Base-by-base conservation (phyloP, 2,329 filamentous ascomycete genomes). In the Mycogone perniciosa region DNA sequence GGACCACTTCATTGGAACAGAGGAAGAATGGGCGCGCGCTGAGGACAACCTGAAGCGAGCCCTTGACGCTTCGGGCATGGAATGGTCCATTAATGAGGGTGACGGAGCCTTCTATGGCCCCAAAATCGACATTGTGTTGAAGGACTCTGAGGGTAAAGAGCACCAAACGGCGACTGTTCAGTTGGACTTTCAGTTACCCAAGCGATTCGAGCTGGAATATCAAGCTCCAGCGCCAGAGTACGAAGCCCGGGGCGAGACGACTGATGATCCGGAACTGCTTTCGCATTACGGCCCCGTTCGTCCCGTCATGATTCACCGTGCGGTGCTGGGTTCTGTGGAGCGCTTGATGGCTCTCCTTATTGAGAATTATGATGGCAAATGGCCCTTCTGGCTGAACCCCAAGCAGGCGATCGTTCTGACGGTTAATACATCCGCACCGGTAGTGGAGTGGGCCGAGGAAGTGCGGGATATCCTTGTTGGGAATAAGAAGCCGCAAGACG, bases 81-180 rank as follows among this genome's bases (percentile, higher is more conserved):
- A 78, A 34, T 95, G 88, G 87, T 79, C 77, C 2, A 59, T 92
- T 51, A 92, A 90, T 56, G 79, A 85, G 60, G 89, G 88, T 8
- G 89, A 95, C 54, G 89, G 90, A 10, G 89, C 89, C 4, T 95
- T 95, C 63, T 95, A 95, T 62, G 89, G 90, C 0, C 89, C 90
- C 31, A 95, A 95, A 71, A 95, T 95, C 57, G 89, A 95, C 62
- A 87, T 95, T 41, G 82, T 95, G 37, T 69, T 95, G 42, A 81
- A 79, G 54, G 89, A 95, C 63, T 84, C 85, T 1, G 80, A 88
- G 61, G 88, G 88, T 6, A 95, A 92, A 63, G 87, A 90, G 61
- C 89, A 95, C 63, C 89, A 95, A 64, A 88, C 90, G 3, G 90
- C 89, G 3, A 95, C 89, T 0, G 85, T 95, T 46, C 89, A 95